phyloP scores from a whole-genome alignment of 371 early-diverging fungal genomes.

The Umbelopsis sp. region DNA sequence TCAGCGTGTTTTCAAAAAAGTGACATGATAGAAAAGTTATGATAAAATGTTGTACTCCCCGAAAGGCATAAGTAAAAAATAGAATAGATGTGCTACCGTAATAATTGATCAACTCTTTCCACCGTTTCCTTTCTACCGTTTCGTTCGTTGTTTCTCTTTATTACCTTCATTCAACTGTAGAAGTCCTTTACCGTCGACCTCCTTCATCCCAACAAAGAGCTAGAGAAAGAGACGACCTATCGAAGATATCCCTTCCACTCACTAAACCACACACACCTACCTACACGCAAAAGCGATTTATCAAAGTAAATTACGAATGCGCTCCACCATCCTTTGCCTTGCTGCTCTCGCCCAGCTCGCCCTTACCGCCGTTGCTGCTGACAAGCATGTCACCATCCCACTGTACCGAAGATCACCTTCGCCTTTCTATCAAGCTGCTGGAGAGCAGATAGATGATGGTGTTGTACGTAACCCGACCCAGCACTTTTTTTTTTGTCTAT shows the following conservation, averaged over 20 bases:
- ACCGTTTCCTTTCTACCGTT: constrained; percentile 15
- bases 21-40: background rate
- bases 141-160: background rate
- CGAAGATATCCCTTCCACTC: constrained; percentile 12
- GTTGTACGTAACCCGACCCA: constrained; percentile 31
- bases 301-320: constrained; percentile 30
- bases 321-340: constrained; percentile 43
- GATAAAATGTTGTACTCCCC: constrained; percentile 17
- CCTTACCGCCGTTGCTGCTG: constrained; percentile 39
- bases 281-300: constrained; percentile 2
- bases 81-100: constrained; percentile 10
- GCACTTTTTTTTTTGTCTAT: background rate
- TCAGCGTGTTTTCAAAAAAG: background rate
- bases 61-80: constrained; percentile 19
- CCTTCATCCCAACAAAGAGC: background rate
- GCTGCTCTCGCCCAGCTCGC: constrained; percentile 49
- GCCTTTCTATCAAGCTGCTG: constrained; percentile 38
- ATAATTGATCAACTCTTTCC: constrained; percentile 3
- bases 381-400: constrained; percentile 43
- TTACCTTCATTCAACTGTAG: background rate
- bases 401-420: constrained; percentile 37
- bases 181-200: background rate
- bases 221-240: background rate
- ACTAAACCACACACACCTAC: background rate
- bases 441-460: constrained; percentile 46